Evolutionary conservation across 768 basidiomycete species (phyloP), one percentile per base, ranked within the genome.

Genomic region (Tulasnella sp.): DNA sequence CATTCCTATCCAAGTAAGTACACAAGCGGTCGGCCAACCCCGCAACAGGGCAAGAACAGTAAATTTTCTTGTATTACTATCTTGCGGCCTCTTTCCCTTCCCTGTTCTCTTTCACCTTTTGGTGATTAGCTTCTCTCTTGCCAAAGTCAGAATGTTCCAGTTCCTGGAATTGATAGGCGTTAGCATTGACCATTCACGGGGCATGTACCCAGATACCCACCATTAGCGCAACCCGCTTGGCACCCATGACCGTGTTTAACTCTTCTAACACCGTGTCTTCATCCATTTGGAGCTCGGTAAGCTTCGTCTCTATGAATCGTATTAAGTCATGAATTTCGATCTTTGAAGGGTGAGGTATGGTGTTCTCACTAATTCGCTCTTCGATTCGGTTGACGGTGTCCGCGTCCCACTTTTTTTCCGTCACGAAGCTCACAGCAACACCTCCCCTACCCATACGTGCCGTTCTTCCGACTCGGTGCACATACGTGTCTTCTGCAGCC

Each of bases 161-260:
- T 71, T 91, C 85, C 84, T 88, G 69, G 19, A 51, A 9, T n/a
- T 19, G 61, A 21, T 10, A 3, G 0, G 10, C 15, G 5, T 55
- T 34, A 29, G 21, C 2, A 47, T 32, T n/a, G 32, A 53, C 24
- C 54, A 26, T 42, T 24, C 7, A 15, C 5, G 34, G 5, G 34
- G 34, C 34, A 38, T 7, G 15, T 38, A 48, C 9, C 51, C 23
- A 44, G 8, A 9, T 11, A 68, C 83, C 68, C 67, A 91, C 93
- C 92, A 97, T 95, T 58, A 85, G 89, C 0, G 96, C 95, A 48
- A 95, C 72, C 27, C 96, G 81, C 70, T 96, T 93, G 1, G 94
- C 95, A 0, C 86, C 88, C 8, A 88, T 88, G n/a, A 99, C 93
- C 3, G 74, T 72, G 71, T 95, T 96, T 58, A 99, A 73, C 62